Base-by-base conservation (phyloP, 2,329 filamentous ascomycete species). In the Fusarium sp. region DNA sequence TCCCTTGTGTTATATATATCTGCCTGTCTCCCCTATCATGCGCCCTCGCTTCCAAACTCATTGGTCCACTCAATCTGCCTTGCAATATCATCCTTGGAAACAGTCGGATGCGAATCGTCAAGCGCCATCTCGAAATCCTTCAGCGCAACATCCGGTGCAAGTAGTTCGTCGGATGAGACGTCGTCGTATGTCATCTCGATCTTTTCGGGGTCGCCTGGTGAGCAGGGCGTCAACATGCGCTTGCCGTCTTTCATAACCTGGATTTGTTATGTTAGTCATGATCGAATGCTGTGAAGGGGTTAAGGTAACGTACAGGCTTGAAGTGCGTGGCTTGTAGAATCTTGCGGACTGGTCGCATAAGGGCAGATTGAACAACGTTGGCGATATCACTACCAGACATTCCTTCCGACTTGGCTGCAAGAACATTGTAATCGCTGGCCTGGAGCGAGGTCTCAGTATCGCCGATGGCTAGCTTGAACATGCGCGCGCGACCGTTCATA, bases 251-350 rank as follows among this genome's bases (percentile, higher is more conserved):
- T 87, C 76, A 88, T 88, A 38, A 97, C 91, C 93, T 96, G 73
- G 3, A 14, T 18, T 24, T 32, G 32, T 78, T 56, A 73, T 30
- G 35, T 79, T 56, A 73, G 63, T n/a, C 2, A 18, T 13, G 6
- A 8, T 22, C 13, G 8, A 20, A 3, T 15, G 2, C 3, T 8
- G 9, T 15, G 26, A 22, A 10, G n/a, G 10, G 18, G 4, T 50
- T 3, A 20, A 82, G 84, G 51, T 3, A 20, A 82, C 85, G 50
- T 86, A 96, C 96, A 86, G 93, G 92, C 83, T 98, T 98, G 85
- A 98, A 99, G 85, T 99, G 96, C 60, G 96, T 99, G 24, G 96
- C 96, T 73, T 95, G 97, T 82, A 98, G 92, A 76, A 99, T 98
- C 84, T 98, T 97, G 71, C 96, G 90, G 70, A 99, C 94, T 4